A percentile compares a stretch with the other conserved stretches of the same genome.
phyloP scores from a whole-genome alignment of 2,329 filamentous ascomycete species.

The Stachybotrys elegans region DNA sequence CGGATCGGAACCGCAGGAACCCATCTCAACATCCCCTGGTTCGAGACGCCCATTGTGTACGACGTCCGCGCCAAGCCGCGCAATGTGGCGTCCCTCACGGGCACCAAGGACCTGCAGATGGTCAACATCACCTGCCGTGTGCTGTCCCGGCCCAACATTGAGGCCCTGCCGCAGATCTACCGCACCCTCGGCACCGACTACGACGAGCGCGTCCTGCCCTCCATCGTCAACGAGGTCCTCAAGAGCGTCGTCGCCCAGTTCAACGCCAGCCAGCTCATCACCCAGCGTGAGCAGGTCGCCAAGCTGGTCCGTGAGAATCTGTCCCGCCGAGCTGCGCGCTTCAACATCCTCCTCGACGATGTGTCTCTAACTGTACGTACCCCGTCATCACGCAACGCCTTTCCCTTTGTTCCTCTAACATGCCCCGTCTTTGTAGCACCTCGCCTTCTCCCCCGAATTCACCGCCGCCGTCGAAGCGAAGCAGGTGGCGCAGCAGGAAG shows the following conservation, averaged over 20 bases:
- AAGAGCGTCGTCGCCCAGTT: constrained; percentile 99
- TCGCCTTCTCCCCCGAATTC: constrained; percentile 70
- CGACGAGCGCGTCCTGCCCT: constrained; percentile 92
- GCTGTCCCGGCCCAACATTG: constrained; percentile 81
- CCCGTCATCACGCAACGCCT: neutral
- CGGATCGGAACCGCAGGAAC: constrained; percentile 56
- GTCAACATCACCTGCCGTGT: constrained; percentile 99
- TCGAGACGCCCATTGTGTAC: constrained; percentile 94
- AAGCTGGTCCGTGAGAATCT: constrained; percentile 89
- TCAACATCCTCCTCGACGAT: constrained; percentile 97
- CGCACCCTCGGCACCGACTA: constrained; percentile 92
- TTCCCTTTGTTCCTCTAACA: neutral
- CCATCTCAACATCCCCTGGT: constrained; percentile 90
- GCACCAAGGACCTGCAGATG: constrained; percentile 99
- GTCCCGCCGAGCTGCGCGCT: constrained; percentile 81
- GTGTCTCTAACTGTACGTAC: constrained; percentile 82
- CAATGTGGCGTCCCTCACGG: constrained; percentile 93
- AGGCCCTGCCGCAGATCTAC: constrained; percentile 93
- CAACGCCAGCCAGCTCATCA: constrained; percentile 97
- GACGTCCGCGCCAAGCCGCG: constrained; percentile 97
- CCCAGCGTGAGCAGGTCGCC: constrained; percentile 95
- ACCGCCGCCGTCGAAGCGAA: constrained; percentile 70
- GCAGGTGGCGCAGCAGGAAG: constrained; percentile 82
- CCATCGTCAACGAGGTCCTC: constrained; percentile 96
- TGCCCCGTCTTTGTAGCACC: constrained; percentile 43